Evolutionary conservation across 2,329 filamentous ascomycete species (phyloP), one percentile per base, ranked within the genome.

Genomic region (Drechmeria coniospora): DNA sequence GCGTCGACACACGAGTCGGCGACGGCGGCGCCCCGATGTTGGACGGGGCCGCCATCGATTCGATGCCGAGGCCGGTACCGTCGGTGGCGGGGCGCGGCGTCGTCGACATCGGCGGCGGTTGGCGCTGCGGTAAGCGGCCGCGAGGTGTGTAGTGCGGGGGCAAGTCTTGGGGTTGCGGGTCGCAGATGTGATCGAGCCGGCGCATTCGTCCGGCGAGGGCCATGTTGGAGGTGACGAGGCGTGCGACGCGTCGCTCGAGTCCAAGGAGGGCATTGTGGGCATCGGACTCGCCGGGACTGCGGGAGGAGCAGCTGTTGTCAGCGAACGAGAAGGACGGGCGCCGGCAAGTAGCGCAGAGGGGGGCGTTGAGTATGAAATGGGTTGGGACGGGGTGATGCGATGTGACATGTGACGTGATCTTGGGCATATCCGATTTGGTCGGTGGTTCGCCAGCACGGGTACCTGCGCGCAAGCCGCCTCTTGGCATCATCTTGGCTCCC

Each of bases 141-240:
- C 30, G 26, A 20, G 32, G 26, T 15, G 34, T 25, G 22, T 41
- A 33, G 17, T 34, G 27, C 15, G 36, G 34, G 20, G 38, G 30
- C 7, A 28, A 29, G 23, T 40, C 28, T 19, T 28, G 30, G 21
- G 30, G 28, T 27, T 35, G 37, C 21, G 33, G 37, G 22, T 32
- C 39, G 26, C 36, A 42, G 29, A 33, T 34, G 32, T 39, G 41
- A 26, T 37, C 36, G 13, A 45, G 27, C 27, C 36, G 38, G 21
- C 47, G 46, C 38, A 54, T 43, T 16, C 51, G 43, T 6, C 34
- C 29, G n/a, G 51, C 35, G 14, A 54, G 42, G 21, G 39, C 34
- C 19, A 44, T 34, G 36, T 54, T 54, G 35, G 50, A 51, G 12
- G 48, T 47, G 26, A 54, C 40, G 4, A 54, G 34, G 25, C 51